Conservation (phyloP, 441 rosid genomes). For the Gossypium trilobum region DNA sequence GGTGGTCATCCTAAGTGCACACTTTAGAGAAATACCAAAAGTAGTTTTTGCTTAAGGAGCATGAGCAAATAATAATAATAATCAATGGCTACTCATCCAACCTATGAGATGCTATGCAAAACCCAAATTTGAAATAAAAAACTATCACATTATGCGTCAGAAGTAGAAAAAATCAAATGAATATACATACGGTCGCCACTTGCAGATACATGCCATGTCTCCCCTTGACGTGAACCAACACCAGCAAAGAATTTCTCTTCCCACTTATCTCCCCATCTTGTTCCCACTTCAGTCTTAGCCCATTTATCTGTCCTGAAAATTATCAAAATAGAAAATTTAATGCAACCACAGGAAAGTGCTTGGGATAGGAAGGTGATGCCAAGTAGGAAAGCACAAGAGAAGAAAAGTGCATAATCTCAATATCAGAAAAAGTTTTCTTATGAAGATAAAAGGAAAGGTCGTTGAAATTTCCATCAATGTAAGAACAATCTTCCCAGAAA, state of each 20-base stretch:
- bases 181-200: conserved; percentile 56
- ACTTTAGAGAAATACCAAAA: neutral
- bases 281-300: conserved; percentile 95
- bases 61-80: neutral
- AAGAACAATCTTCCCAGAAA: neutral
- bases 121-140: neutral
- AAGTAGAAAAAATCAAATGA: neutral
- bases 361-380: neutral
- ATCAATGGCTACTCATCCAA: neutral
- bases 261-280: conserved; percentile 99
- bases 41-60: neutral
- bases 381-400: neutral
- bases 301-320: conserved; percentile 95
- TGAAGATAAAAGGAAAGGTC: neutral
- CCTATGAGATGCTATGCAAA: neutral
- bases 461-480: neutral
- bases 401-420: neutral
- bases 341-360: neutral
- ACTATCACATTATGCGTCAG: neutral
- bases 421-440: neutral
- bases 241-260: conserved; percentile 92
- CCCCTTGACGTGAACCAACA: conserved; percentile 94
- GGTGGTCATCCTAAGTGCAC: neutral
- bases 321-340: conserved; percentile 13
- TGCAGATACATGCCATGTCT: conserved; percentile 96